Conservation (phyloP, 169 alveolate species). For the Cryptosporidium xiaoi region DNA sequence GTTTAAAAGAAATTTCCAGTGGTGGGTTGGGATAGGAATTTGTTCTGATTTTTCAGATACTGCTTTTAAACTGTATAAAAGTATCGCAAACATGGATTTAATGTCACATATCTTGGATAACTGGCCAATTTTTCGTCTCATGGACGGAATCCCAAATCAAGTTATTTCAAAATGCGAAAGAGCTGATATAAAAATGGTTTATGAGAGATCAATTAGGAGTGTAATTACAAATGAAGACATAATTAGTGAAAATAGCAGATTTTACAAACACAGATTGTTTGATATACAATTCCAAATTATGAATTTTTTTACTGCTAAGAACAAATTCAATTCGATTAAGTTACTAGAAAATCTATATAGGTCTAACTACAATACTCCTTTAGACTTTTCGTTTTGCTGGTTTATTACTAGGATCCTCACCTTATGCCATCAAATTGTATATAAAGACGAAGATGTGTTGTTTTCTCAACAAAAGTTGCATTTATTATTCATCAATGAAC, state of each 20-base stretch:
- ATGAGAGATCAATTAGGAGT: too few species aligned
- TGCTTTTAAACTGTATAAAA: slow-evolving; percentile 1
- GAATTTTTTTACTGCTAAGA: slow-evolving; percentile 10
- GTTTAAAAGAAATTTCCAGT: slow-evolving; percentile 14
- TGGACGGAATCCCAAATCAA: background rate
- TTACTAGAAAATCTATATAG: background rate
- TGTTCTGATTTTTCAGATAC: slow-evolving; percentile 13
- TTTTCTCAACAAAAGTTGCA: slow-evolving; percentile 11
- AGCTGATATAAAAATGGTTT: too few species aligned
- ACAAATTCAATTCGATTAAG: background rate
- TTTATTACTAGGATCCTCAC: slow-evolving; percentile 13
- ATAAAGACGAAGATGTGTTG: background rate
- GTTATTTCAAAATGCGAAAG: too few species aligned
- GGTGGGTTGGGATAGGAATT: slow-evolving; percentile 30
- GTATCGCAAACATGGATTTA: slow-evolving; percentile 1
- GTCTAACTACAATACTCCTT: background rate
- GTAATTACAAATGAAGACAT: too few species aligned
- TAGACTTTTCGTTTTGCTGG: slow-evolving; percentile 22
- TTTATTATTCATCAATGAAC: slow-evolving; percentile 30
- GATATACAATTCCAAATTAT: slow-evolving; percentile 38
- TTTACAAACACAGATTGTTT: background rate
- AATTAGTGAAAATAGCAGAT: too few species aligned
- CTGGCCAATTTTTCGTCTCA: background rate
- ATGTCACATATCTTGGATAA: background rate
- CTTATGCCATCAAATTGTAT: background rate